Base-by-base conservation (phyloP, 768 basidiomycete species). In the Chalciporus sphaerocephalus region DNA sequence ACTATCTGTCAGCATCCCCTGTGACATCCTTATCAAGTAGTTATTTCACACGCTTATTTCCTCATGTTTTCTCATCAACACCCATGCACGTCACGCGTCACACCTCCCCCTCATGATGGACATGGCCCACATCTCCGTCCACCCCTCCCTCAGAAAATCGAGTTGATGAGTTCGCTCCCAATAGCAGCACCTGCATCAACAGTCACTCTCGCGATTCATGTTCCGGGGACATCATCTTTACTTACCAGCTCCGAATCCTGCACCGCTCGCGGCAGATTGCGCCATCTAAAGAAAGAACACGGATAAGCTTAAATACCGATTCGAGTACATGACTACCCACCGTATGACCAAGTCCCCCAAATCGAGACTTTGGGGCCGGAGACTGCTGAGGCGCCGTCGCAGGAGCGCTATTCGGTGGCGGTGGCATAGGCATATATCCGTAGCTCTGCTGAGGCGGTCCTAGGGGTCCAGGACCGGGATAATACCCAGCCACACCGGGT, bases 211-310 rank as follows among this genome's bases (percentile, higher is more conserved):
- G 15, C 7, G 7, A 5, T 8, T 9, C 27, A 7, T n/a, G 17
- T 12, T 8, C n/a, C 5, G 2, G n/a, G 0, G 6, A 16, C 21
- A 1, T 0, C 0, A 2, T 12, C n/a, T n/a, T n/a, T n/a, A 59
- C 70, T 53, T 17, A 68, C 72, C 71, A 42, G 71, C 73, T 16
- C 76, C 76, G 40, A 76, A 76, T 1, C 76, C 76, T 3, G 68
- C 62, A 27, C 76, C 78, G 15, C 74, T 63, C 1, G 61, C 67
- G 2, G 68, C 67, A 3, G 67, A 58, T 22, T 58, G 51, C 4
- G 57, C 65, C 59, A 67, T 61, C 66, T 67, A 13, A 12, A 5
- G 23, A 17, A 16, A 2, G 37, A 9, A 28, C 32, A 53, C 18
- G 4, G 3, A 2, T 18, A 24, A 16, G 27, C 15, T 27, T 36